phyloP scores from a whole-genome alignment of 257 asterid species.

The Plectranthus barbatus region DNA sequence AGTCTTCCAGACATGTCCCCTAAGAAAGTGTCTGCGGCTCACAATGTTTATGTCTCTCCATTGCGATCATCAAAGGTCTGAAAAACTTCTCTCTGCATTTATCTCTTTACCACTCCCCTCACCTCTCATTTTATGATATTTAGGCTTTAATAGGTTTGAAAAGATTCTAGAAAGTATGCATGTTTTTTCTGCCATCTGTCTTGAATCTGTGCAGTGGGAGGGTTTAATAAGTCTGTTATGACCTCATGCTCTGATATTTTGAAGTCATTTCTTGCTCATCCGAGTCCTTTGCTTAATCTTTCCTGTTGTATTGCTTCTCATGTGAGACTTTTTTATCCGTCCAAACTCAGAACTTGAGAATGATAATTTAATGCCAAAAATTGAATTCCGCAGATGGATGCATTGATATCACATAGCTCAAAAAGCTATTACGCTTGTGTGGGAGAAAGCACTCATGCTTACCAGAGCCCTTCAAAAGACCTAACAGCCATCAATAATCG shows the following conservation, averaged over 20 bases:
- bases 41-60: slow-evolving; percentile 92
- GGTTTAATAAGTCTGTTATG: too few relatives aligned
- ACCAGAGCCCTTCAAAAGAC: slow-evolving; percentile 98
- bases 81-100: background rate
- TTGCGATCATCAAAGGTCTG: slow-evolving; percentile 82
- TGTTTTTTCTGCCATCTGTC: too few relatives aligned
- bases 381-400: slow-evolving; percentile 67
- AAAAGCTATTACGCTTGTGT: slow-evolving; percentile 96
- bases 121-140: background rate
- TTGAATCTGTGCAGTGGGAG: too few relatives aligned
- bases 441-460: slow-evolving; percentile 97
- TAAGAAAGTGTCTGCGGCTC: slow-evolving; percentile 87
- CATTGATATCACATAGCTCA: slow-evolving; percentile 73
- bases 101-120: too few relatives aligned
- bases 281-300: too few relatives aligned
- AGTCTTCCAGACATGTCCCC: slow-evolving; percentile 99
- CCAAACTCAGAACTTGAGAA: background rate
- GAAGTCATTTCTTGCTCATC: too few relatives aligned
- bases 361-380: background rate
- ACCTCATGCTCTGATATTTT: too few relatives aligned
- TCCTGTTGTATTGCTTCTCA: too few relatives aligned
- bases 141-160: background rate
- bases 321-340: too few relatives aligned
- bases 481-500: slow-evolving; percentile 78
- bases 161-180: background rate